phyloP scores from a whole-genome alignment of 805 yeast genomes.

The Zygosaccharomyces bisporus region DNA sequence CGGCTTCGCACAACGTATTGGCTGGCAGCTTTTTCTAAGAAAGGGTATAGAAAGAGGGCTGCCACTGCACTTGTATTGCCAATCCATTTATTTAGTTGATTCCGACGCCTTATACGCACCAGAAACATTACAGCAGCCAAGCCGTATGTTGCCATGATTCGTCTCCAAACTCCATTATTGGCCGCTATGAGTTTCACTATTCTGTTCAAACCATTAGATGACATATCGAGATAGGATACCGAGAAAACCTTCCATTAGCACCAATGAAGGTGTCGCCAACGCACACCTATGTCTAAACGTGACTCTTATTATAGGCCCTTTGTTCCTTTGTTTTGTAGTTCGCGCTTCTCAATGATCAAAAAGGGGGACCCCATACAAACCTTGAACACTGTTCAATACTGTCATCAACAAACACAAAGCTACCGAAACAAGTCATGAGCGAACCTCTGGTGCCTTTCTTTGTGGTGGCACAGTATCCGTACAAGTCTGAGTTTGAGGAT shows the following conservation, averaged over 20 bases:
- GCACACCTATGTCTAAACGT: background rate
- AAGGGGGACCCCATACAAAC: conserved; percentile 13
- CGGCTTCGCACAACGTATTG: background rate
- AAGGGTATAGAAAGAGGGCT: conserved; percentile 8
- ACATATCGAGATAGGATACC: background rate
- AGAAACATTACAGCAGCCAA: conserved; percentile 8
- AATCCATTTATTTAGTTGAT: background rate
- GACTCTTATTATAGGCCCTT: background rate
- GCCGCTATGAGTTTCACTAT: conserved; percentile 2
- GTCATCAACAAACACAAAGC: conserved; percentile 3
- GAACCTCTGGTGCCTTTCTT: conserved; percentile 51
- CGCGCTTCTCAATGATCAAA: conserved; percentile 1
- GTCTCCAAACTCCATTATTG: conserved; percentile 2
- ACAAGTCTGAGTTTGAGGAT: conserved; percentile 70
- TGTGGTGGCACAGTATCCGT: conserved; percentile 66
- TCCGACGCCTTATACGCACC: background rate
- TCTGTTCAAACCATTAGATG: conserved; percentile 2
- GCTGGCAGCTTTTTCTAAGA: background rate
- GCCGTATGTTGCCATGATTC: conserved; percentile 11
- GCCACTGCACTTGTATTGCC: conserved; percentile 11
- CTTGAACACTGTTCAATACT: background rate
- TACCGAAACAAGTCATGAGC: conserved; percentile 25
- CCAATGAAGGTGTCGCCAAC: background rate
- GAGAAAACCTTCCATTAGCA: background rate
- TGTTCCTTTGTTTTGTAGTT: background rate